phyloP scores from a whole-genome alignment of 2,329 filamentous ascomycete species.

The Chaetomiaceae sp. region DNA sequence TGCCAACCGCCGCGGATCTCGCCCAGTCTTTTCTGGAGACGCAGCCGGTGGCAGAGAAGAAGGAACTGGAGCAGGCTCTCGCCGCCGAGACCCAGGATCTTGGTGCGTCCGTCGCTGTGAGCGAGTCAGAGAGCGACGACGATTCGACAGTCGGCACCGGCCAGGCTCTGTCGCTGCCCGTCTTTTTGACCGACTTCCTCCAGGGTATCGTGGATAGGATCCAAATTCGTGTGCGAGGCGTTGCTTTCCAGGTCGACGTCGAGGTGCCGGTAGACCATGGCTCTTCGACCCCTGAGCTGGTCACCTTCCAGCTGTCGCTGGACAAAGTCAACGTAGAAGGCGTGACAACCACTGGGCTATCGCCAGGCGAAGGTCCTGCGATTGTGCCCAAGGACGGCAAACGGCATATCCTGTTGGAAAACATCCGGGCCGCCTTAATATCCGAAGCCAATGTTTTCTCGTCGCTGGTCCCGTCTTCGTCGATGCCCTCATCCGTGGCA shows the following conservation, averaged over 20 bases:
- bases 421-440: conserved; percentile 60
- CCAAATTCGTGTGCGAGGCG: conserved; percentile 60
- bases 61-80: conserved; percentile 64
- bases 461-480: conserved; percentile 53
- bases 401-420: conserved; percentile 58
- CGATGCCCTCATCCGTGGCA: conserved; percentile 53
- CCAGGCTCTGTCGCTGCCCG: conserved; percentile 62
- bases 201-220: conserved; percentile 70
- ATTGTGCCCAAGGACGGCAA: conserved; percentile 57
- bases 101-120: conserved; percentile 53
- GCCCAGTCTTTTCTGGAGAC: conserved; percentile 75
- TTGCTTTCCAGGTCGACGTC: conserved; percentile 63
- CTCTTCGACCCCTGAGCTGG: conserved; percentile 46
- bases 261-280: conserved; percentile 49
- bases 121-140: conserved; percentile 60
- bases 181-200: conserved; percentile 66
- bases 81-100: conserved; percentile 59
- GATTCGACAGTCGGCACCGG: conserved; percentile 64
- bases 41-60: conserved; percentile 61
- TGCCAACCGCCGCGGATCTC: conserved; percentile 68
- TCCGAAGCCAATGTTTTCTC: conserved; percentile 65
- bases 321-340: conserved; percentile 64
- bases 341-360: conserved; percentile 44
- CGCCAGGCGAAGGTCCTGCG: conserved; percentile 32
- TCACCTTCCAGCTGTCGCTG: conserved; percentile 62